Evolutionary conservation across 2,329 filamentous ascomycete species (phyloP), one percentile per base, ranked within the genome.

Genomic region (Coniochaeta sp.): DNA sequence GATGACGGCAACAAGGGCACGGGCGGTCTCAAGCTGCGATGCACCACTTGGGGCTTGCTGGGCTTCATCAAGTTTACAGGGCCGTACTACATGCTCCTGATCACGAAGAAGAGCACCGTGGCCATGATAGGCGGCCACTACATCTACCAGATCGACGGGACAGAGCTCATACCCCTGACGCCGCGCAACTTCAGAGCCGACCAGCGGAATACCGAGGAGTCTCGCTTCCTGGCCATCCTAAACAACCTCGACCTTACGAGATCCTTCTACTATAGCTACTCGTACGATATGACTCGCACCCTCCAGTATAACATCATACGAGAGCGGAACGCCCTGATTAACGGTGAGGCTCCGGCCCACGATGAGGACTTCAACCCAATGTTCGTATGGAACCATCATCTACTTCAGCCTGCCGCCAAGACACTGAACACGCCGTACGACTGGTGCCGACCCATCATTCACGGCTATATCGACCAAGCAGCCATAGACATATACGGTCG

Each of bases 181-280:
- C 87, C 88, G 0, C 79, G 86, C 3, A 83, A 85, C 49, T 85
- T 85, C 61, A 89, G 87, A 64, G 76, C 85, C n/a, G 90, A 96
- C 57, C 78, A 85, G 50, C 74, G 76, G 49, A 94, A 95, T 61
- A 81, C 89, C 0, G 92, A 97, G 65, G 94, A 99, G 69, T 84
- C 87, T 33, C 85, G 92, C 26, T 97, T 95, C 62, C 77, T 97
- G 30, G 80, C 82, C 24, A 97, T 96, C 50, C 76, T 99, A 42
- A 91, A 89, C 65, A 95, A 95, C 59, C 77, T 99, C 28, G 94
- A 99, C 66, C 72, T 99, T 54, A 91, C 87, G 0, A 81, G 87
- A 52, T 95, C 89, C 0, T 99, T 99, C 67, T 99, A 99, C 69
- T 99, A 96, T 73, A 96, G 92, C 71, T 96, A 96, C 66, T 95